Base-by-base conservation (phyloP, 176 grass and related monocot genomes). In the Lolium perenne region DNA sequence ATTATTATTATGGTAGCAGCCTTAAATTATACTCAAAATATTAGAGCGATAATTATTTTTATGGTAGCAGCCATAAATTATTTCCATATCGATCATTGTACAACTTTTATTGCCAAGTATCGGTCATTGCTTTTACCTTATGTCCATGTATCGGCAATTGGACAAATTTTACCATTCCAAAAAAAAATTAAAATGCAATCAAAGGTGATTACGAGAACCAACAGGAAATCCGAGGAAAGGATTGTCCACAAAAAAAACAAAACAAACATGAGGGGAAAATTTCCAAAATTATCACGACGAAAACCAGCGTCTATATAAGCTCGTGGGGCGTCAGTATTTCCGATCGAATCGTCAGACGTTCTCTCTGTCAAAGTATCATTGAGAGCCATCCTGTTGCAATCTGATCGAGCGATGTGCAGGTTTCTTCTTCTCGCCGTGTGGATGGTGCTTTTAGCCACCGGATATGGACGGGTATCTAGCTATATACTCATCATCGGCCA, bases 351-450 rank as follows among this genome's bases (percentile, higher is more conserved):
- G 26, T 38, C 32, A 3, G 2, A 20, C 35, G 16, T 69, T 69
- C 8, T 18, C 8, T 40, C 18, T 2, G 1, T 7, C 25, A 6
- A 10, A 13, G 4, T 23, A 64, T 29, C 29, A 64, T 48, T 7
- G 9, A 29, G 12, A 64, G 61, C 23, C 22, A 6, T 3, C 0
- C 8, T 50, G 23, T 20, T 29, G 25, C 60, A 63, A 32, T 16
- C 29, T 35, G 64, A 35, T 25, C 26, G 5, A 38, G 6, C 7
- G 65, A 73, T 73, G 70, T 41, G n/a, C 12, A 46, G 14, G 8
- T 46, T 73, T 73, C 70, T 73, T 73, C 70, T 21, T 46, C 70
- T 23, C 70, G 10, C 41, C 20, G 70, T 14, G 70, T 73, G 20
- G 10, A 3, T 73, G 43, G 41, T 48, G 70, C 41, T 73, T 73